Conservation (phyloP, 441 rosid genomes). For the Syzygium syzygioides region DNA sequence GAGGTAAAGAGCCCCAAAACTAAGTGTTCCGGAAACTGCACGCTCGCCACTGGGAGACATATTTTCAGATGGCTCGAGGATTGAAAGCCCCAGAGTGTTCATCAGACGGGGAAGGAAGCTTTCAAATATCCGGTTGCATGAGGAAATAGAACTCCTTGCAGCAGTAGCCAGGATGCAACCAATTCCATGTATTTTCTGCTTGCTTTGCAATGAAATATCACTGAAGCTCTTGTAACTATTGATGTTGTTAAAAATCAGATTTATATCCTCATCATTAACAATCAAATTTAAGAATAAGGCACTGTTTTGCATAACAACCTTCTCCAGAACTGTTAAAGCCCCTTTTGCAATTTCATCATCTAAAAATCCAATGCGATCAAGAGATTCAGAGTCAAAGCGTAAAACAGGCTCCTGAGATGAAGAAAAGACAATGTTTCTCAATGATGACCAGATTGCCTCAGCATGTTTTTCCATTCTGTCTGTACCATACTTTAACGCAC, state of each 20-base stretch:
- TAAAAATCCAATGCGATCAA: conserved; percentile 28
- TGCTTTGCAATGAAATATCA: conserved; percentile 45
- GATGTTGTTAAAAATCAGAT: conserved; percentile 38
- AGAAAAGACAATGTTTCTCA: conserved; percentile 53
- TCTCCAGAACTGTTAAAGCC: conserved; percentile 56
- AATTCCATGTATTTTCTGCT: conserved; percentile 47
- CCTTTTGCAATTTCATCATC: conserved; percentile 50
- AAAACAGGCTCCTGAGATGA: conserved; percentile 33
- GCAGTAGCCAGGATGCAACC: conserved; percentile 61
- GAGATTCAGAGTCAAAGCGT: conserved; percentile 37
- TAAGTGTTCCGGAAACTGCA: conserved; percentile 25
- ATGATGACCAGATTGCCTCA: conserved; percentile 53
- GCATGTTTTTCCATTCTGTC: conserved; percentile 60
- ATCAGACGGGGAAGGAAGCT: conserved; percentile 50
- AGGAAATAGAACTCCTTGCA: conserved; percentile 50
- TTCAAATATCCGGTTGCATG: conserved; percentile 59
- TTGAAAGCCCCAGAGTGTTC: conserved; percentile 43
- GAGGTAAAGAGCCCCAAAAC: conserved; percentile 65
- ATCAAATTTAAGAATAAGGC: conserved; percentile 39
- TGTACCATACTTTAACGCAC: conserved; percentile 57
- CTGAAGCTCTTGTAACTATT: conserved; percentile 33
- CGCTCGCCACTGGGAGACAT: conserved; percentile 18
- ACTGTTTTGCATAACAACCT: conserved; percentile 45
- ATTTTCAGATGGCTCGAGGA: conserved; percentile 22
- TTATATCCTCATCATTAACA: conserved; percentile 55